Base-by-base conservation (phyloP, 2,329 filamentous ascomycete genomes). In the Cercospora citrullina region DNA sequence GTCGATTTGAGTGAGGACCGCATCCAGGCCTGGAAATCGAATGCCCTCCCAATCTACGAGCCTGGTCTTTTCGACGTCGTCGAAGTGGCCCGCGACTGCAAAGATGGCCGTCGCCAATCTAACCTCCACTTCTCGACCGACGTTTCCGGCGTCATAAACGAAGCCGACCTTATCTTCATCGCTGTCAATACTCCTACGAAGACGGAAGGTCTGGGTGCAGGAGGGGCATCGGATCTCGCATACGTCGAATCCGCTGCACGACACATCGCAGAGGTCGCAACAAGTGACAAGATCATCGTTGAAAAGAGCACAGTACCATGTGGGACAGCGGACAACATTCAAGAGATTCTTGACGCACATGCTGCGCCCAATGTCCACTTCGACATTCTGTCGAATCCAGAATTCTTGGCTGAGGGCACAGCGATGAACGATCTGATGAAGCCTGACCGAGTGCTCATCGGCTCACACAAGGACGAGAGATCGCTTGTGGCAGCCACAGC, bases 291-390 rank as follows among this genome's bases (percentile, higher is more conserved):
- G 64, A 91, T 94, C 65, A 87, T 94, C 61, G 91, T 94, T 21
- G 91, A 94, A 81, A 94, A 94, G 82, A 91, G 88, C 65, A 94
- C 91, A 0, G 91, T 94, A 28, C 91, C 91, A 2, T 92, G 90
- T 77, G 84, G 89, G 69, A 93, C 91, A 5, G 90, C 90, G 1
- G 85, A 91, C 72, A 85, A 88, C 33, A 87, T 93, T 45, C 84
- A 86, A 72, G 86, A 89, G 72, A 91, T 89, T 71, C 88, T 92
- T 12, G 67, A 70, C 26, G 81, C 84, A 61, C 67, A 74, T 58
- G 85, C 87, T 73, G 86, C 87, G 12, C 89, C 89, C 0, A 86
- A 85, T 18, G 83, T 88, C 12, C 84, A 86, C 69, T 93, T 93
- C 75, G 90, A 93, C 76, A 87, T 94, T 65, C 85, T 94, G 28